phyloP scores from a whole-genome alignment of 768 basidiomycete genomes.

The Auricularia cornea region DNA sequence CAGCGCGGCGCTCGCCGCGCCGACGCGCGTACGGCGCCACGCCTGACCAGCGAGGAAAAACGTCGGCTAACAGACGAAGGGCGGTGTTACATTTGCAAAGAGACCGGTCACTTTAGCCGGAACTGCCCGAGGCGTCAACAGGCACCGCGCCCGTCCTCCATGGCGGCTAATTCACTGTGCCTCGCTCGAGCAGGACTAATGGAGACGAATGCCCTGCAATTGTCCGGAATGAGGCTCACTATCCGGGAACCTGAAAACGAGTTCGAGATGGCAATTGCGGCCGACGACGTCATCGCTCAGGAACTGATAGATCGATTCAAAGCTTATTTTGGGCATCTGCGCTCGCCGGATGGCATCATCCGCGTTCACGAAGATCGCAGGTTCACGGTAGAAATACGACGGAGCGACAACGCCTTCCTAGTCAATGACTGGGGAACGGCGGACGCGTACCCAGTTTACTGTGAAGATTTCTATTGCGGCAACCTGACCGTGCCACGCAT shows the following conservation, averaged over 20 bases:
- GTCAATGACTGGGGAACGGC: not conserved
- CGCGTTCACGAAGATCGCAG: not conserved
- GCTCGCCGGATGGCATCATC: not conserved
- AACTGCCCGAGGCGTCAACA: conserved; percentile 22
- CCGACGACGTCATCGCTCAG: not conserved
- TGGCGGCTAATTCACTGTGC: not conserved
- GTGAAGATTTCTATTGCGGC: not conserved
- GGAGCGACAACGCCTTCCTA: not conserved
- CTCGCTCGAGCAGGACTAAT: not conserved
- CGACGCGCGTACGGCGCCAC: too few relatives aligned
- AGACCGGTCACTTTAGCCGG: conserved; percentile 20
- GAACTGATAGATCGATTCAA: not conserved
- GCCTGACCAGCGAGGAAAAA: too few relatives aligned
- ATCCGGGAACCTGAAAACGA: not conserved
- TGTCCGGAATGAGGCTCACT: not conserved
- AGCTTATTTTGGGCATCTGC: not conserved
- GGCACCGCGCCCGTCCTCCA: not conserved
- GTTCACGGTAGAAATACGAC: not conserved
- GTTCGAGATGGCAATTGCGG: not conserved
- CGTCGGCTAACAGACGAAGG: conserved; percentile 8
- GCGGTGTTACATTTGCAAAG: conserved; percentile 22
- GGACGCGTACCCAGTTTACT: not conserved
- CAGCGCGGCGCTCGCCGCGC: too few relatives aligned
- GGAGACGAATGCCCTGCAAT: not conserved
- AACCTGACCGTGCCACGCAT: not conserved